Conservation (phyloP, 2,329 filamentous ascomycete species). For the Aspergillus phoenicis region DNA sequence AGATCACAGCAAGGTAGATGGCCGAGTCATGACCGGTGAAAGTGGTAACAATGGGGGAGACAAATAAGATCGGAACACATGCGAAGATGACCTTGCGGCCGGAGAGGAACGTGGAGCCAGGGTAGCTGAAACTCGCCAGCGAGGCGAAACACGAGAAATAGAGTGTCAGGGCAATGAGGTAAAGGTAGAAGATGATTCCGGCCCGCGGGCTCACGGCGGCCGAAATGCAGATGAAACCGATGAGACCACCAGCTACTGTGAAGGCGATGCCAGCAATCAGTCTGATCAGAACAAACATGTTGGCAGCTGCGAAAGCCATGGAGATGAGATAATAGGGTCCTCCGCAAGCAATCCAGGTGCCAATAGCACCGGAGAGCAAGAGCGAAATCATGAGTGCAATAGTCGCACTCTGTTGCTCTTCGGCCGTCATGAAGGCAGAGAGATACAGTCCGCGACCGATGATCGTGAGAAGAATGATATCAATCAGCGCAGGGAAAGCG, state of each 20-base stretch:
- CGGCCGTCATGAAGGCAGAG: constrained; percentile 57
- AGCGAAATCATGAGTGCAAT: constrained; percentile 62
- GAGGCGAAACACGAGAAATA: constrained; percentile 62
- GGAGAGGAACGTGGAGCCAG: constrained; percentile 58
- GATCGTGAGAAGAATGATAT: constrained; percentile 62
- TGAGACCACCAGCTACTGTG: constrained; percentile 55
- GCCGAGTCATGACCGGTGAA: constrained; percentile 57
- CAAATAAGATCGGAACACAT: constrained; percentile 58
- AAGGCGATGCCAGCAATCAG: constrained; percentile 56
- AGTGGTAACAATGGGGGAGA: constrained; percentile 60
- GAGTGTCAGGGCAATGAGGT: constrained; percentile 59
- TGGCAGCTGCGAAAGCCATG: constrained; percentile 58
- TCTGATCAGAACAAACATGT: constrained; percentile 58
- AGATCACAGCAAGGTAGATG: constrained; percentile 60
- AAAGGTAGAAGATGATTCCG: constrained; percentile 62
- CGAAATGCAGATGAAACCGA: constrained; percentile 57
- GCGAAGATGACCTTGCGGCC: constrained; percentile 59
- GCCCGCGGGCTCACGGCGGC: constrained; percentile 47
- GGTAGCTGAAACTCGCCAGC: constrained; percentile 57
- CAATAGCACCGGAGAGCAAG: constrained; percentile 62
- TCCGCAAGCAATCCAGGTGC: constrained; percentile 65
- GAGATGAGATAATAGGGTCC: constrained; percentile 64
- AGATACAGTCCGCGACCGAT: constrained; percentile 64
- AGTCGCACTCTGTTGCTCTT: constrained; percentile 57
- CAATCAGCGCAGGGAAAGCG: constrained; percentile 63